Conservation (phyloP, 352 stramenopile species). For the Phytophthora agathidicida region DNA sequence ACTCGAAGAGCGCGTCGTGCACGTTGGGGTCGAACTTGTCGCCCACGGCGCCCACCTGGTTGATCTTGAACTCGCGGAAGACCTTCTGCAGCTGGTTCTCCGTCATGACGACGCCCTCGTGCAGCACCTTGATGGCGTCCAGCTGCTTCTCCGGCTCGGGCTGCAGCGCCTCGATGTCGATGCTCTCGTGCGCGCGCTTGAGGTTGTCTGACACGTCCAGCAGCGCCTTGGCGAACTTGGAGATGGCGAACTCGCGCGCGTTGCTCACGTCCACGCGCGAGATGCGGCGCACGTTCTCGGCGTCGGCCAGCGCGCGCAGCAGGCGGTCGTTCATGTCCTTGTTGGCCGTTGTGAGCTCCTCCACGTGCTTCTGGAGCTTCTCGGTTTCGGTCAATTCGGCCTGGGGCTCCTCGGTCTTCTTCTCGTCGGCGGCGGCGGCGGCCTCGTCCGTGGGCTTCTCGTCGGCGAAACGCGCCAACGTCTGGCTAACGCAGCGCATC, state of each 20-base stretch:
- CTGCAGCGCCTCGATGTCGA: constrained; percentile 76
- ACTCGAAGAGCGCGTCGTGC: constrained; percentile 98
- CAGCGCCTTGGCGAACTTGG: constrained; percentile 96
- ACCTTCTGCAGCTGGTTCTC: constrained; percentile 95
- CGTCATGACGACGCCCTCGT: constrained; percentile 95
- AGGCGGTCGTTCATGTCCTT: constrained; percentile 87
- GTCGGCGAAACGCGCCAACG: constrained; percentile 46
- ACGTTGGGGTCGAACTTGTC: constrained; percentile 99
- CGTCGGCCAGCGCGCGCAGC: constrained; percentile 94
- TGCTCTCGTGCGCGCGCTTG: constrained; percentile 92
- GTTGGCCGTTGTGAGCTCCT: constrained; percentile 75
- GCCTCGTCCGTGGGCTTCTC: constrained; percentile 53
- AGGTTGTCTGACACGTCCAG: constrained; percentile 99
- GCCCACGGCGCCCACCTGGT: constrained; percentile 91
- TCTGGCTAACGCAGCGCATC: constrained; percentile 54
- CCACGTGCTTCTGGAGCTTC: constrained; percentile 65
- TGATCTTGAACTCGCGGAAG: constrained; percentile 93
- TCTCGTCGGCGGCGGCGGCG: no score
- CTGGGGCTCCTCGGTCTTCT: constrained; percentile 15
- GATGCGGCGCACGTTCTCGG: constrained; percentile 97
- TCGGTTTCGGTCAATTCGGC: constrained; percentile 42
- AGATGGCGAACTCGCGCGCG: constrained; percentile 94
- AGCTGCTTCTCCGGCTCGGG: constrained; percentile 71
- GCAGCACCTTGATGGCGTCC: constrained; percentile 71
- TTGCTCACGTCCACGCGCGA: constrained; percentile 94